A percentile compares a stretch with the other conserved stretches of the same genome.
Evolutionary conservation across 2,329 filamentous ascomycete species (phyloP).

Genomic region (Pestalotiopsis sp.): DNA sequence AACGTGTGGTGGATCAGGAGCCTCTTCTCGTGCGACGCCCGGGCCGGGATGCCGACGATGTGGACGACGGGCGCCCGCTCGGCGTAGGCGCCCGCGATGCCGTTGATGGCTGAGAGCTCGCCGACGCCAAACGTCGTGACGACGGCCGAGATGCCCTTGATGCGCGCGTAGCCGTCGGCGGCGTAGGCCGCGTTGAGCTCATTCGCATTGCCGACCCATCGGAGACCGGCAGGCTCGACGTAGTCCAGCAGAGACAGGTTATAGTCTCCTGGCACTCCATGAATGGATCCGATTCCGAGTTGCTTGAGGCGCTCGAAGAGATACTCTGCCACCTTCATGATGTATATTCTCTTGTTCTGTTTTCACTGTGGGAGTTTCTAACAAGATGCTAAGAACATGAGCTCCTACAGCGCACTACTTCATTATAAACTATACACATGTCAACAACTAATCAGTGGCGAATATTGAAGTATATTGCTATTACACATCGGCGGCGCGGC

Average conservation of each 20-base stretch:
- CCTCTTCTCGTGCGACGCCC: conserved; percentile 42
- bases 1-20: conserved; percentile 55
- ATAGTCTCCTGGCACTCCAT: conserved; percentile 49
- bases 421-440: not conserved
- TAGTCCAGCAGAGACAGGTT: conserved; percentile 40
- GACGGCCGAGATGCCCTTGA: conserved; percentile 50
- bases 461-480: no score
- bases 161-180: conserved; percentile 58
- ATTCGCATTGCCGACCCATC: conserved; percentile 56
- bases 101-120: conserved; percentile 58
- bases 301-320: conserved; percentile 41
- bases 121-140: conserved; percentile 65
- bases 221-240: conserved; percentile 36
- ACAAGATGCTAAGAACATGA: no score
- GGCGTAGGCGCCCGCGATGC: conserved; percentile 58
- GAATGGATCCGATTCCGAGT: conserved; percentile 42
- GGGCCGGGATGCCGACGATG: conserved; percentile 55
- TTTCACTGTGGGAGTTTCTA: no score
- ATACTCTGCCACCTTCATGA: conserved; percentile 33
- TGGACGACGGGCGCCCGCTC: conserved; percentile 59
- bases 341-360: not conserved
- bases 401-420: rapidly evolving
- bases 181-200: conserved; percentile 61
- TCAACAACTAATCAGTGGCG: no score
- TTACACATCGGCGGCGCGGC: no score